Conservation (phyloP, 2,329 filamentous ascomycete genomes). For the Pseudomassariella vexata region DNA sequence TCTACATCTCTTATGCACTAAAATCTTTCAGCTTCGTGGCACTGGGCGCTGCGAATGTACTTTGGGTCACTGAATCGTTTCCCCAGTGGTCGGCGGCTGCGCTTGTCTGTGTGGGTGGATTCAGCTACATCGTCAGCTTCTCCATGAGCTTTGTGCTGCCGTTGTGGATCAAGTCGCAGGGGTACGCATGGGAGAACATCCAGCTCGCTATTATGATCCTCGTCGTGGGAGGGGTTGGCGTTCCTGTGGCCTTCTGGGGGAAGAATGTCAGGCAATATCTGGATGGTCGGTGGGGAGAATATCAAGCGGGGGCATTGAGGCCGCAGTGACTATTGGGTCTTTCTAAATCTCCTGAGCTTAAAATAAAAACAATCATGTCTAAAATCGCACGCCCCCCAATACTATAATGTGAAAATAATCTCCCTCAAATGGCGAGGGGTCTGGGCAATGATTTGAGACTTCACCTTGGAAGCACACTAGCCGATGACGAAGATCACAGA, state of each 20-base stretch:
- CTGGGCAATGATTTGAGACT: no score
- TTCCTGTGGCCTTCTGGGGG: conserved; percentile 20
- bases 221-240: no score
- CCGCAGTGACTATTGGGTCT: conserved; percentile 15
- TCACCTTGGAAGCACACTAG: no score
- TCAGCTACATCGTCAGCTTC: conserved; percentile 13
- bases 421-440: no score
- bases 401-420: no score
- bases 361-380: no score
- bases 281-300: conserved; percentile 14
- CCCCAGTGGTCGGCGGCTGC: conserved; percentile 19
- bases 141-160: conserved; percentile 10
- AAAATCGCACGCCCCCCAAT: no score
- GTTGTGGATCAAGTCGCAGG: conserved; percentile 8
- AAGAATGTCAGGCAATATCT: conserved; percentile 19
- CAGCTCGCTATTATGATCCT: conserved; percentile 14
- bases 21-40: conserved; percentile 15
- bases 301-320: conserved; percentile 16
- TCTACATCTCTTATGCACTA: conserved; percentile 14
- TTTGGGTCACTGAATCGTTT: conserved; percentile 20
- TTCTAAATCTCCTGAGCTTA: no score
- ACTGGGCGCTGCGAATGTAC: conserved; percentile 14
- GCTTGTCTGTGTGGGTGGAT: conserved; percentile 13
- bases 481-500: no score
- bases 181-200: conserved; percentile 8